Evolutionary conservation across 2,329 filamentous ascomycete genomes (phyloP).

Genomic region (Aspergillus terreus): DNA sequence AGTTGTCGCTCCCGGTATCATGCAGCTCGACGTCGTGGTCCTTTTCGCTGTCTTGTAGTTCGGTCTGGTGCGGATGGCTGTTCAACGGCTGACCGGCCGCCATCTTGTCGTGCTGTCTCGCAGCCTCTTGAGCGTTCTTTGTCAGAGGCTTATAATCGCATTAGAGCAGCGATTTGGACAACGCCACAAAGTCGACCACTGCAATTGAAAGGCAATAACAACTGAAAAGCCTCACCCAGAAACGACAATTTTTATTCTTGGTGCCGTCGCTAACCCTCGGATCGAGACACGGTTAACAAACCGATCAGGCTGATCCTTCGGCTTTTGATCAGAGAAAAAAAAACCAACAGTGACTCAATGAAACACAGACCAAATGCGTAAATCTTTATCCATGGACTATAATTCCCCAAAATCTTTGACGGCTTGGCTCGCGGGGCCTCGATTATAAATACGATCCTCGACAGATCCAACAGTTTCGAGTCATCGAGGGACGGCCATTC

Average conservation of each 20-base stretch:
- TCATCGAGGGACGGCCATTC: background rate
- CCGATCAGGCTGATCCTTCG: background rate
- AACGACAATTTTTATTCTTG: too few relatives aligned
- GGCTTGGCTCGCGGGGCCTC: background rate
- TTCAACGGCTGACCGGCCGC: background rate
- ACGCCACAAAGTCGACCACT: background rate
- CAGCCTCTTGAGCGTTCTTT: background rate
- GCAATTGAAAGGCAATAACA: too few relatives aligned
- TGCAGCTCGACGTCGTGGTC: background rate
- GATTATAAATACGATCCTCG: background rate
- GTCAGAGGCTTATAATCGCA: background rate
- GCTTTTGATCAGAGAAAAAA: background rate
- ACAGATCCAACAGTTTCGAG: background rate
- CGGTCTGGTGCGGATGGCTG: background rate
- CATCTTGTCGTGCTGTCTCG: background rate
- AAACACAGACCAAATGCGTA: too few relatives aligned
- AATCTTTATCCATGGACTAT: background rate
- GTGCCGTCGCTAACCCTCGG: background rate
- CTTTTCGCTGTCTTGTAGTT: slow-evolving; percentile 1
- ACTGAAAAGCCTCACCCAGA: background rate
- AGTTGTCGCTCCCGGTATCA: slow-evolving; percentile 9
- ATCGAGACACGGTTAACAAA: background rate
- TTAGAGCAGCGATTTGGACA: background rate
- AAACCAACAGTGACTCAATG: background rate
- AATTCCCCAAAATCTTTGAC: background rate